Conservation (phyloP, 73 alveolate genomes). For the Paramecium tetraurelia region DNA sequence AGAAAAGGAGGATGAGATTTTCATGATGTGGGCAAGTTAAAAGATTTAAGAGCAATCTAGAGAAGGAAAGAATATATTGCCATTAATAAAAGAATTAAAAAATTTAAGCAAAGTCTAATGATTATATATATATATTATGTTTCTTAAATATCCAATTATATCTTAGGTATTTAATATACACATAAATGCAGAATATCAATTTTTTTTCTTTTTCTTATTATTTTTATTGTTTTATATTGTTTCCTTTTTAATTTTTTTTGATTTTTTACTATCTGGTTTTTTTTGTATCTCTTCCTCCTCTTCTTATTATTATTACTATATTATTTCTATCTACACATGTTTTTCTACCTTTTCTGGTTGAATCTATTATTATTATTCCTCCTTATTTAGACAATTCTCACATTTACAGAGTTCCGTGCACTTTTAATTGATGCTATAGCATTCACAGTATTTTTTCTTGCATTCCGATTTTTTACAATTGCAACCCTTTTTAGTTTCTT, state of each 20-base stretch:
- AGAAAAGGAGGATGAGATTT: not conserved
- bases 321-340: not conserved
- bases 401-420: constrained; percentile 66
- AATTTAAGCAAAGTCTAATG: not conserved
- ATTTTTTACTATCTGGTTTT: not conserved
- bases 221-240: not conserved
- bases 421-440: constrained; percentile 57
- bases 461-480: constrained; percentile 76
- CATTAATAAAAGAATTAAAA: not conserved
- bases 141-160: not conserved
- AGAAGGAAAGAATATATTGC: not conserved
- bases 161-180: not conserved
- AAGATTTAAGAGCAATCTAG: not conserved
- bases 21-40: not conserved
- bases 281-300: not conserved
- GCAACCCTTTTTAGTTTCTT: constrained; percentile 60
- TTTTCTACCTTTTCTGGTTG: not conserved
- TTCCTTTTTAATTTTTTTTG: not conserved
- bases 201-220: not conserved
- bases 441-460: constrained; percentile 71
- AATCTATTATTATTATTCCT: not conserved
- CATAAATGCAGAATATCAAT: not conserved
- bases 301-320: not conserved
- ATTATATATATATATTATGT: not conserved
- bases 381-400: constrained; percentile 46